These are phyloP conservation scores for Penicillium frequentans DNA, from an alignment of 2,329 filamentous ascomycete genomes.

Conservation along the genomic window DNA sequence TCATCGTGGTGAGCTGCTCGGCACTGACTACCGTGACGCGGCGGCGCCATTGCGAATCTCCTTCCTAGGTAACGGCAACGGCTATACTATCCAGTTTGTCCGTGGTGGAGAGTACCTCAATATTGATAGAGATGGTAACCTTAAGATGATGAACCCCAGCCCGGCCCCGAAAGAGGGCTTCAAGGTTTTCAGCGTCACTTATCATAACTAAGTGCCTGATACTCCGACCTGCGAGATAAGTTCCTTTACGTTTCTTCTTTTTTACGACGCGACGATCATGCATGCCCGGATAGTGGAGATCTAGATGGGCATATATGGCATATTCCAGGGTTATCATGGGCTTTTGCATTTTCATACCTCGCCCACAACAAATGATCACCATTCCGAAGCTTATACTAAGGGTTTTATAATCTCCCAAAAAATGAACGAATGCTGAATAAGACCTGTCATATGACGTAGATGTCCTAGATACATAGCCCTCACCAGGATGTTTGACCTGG, in stretches of 20 bases:
- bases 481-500: not conserved
- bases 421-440: not conserved
- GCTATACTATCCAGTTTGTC: conserved; percentile 33
- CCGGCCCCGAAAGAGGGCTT: conserved; percentile 17
- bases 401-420: not conserved
- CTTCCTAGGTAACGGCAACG: conserved; percentile 37
- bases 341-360: not conserved
- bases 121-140: conserved; percentile 9
- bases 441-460: not conserved
- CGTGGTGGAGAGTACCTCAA: conserved; percentile 23
- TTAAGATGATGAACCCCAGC: conserved; percentile 1
- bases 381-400: not conserved
- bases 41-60: conserved; percentile 33
- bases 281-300: not conserved
- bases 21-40: not conserved
- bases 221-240: not conserved
- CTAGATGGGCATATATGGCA: not conserved
- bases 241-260: not conserved
- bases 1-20: not conserved
- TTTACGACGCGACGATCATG: not conserved
- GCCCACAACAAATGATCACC: not conserved
- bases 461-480: not conserved
- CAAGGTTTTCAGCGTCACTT: conserved; percentile 36
- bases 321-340: not conserved
- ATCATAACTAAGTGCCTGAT: conserved; percentile 18